Conservation (phyloP, 75 land plant species). For the Selaginella tamariscina region DNA sequence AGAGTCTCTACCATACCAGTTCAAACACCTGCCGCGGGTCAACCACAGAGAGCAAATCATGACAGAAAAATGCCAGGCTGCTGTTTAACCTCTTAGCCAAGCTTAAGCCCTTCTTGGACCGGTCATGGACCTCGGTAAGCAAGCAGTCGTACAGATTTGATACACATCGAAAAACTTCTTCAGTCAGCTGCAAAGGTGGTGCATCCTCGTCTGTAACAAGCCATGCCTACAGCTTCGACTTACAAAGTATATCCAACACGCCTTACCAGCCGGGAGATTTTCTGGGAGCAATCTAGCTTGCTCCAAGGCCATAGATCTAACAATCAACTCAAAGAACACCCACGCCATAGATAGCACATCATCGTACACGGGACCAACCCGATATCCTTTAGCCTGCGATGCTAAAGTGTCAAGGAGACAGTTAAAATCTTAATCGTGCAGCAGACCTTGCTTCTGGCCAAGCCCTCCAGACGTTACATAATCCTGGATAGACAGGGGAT, state of each 20-base stretch:
- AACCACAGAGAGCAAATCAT: slow-evolving; percentile 80
- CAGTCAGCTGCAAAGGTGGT: slow-evolving; percentile 92
- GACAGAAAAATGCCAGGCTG: slow-evolving; percentile 91
- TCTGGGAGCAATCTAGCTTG: slow-evolving; percentile 69
- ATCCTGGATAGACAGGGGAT: slow-evolving; percentile 94
- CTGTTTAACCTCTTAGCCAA: slow-evolving; percentile 85
- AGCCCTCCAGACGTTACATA: slow-evolving; percentile 98
- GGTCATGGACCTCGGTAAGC: slow-evolving; percentile 95
- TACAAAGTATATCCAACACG: not conserved
- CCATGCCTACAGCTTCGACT: not conserved
- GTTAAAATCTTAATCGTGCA: not conserved
- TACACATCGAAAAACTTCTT: slow-evolving; percentile 85
- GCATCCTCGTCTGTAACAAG: slow-evolving; percentile 66
- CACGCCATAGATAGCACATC: slow-evolving; percentile 98
- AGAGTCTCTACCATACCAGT: slow-evolving; percentile 40
- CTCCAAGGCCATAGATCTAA: slow-evolving; percentile 92
- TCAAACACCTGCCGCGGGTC: slow-evolving; percentile 99
- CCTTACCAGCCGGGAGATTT: slow-evolving; percentile 35
- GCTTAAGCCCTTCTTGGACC: slow-evolving; percentile 87
- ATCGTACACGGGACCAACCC: slow-evolving; percentile 99
- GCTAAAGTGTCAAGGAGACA: not conserved
- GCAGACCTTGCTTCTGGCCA: slow-evolving; percentile 93
- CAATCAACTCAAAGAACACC: slow-evolving; percentile 94
- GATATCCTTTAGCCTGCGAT: slow-evolving; percentile 87
- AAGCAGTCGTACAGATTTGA: slow-evolving; percentile 92